Evolutionary conservation across 176 grass and related monocot species (phyloP).

Genomic region (Oryza rufipogon): DNA sequence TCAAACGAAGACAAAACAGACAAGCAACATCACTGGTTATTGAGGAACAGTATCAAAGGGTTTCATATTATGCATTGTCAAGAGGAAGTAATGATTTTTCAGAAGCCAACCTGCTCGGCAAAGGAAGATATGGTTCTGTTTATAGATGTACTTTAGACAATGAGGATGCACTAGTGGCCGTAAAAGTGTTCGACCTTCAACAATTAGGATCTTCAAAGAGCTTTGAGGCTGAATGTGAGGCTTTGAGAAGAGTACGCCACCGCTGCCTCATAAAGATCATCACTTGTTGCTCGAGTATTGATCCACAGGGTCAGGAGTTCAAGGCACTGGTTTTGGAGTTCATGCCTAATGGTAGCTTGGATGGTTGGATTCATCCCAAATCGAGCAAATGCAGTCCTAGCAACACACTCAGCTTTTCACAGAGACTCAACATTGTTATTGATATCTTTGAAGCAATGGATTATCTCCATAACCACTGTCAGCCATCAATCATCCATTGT

Average conservation of each 20-base stretch:
- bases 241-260: conserved; percentile 3
- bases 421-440: not conserved
- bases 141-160: not conserved
- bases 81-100: not conserved
- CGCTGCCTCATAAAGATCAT: conserved; percentile 36
- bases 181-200: conserved; percentile 34
- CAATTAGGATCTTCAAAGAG: not conserved
- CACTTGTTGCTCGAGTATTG: conserved; percentile 30
- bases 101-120: not conserved
- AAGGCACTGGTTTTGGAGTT: conserved; percentile 40
- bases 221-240: conserved; percentile 42
- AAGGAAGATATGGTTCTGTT: not conserved
- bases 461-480: conserved; percentile 31
- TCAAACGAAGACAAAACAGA: not conserved
- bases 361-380: conserved; percentile 35
- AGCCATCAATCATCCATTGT: conserved; percentile 47
- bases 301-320: conserved; percentile 28
- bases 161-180: not conserved
- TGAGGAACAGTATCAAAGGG: not conserved
- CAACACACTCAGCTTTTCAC: not conserved
- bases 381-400: not conserved
- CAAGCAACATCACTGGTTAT: not conserved
- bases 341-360: conserved; percentile 34
- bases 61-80: not conserved
- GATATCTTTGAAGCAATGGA: conserved; percentile 13